Evolutionary conservation across 176 grass and related monocot species (phyloP).

Genomic region (Eleusine coracana): DNA sequence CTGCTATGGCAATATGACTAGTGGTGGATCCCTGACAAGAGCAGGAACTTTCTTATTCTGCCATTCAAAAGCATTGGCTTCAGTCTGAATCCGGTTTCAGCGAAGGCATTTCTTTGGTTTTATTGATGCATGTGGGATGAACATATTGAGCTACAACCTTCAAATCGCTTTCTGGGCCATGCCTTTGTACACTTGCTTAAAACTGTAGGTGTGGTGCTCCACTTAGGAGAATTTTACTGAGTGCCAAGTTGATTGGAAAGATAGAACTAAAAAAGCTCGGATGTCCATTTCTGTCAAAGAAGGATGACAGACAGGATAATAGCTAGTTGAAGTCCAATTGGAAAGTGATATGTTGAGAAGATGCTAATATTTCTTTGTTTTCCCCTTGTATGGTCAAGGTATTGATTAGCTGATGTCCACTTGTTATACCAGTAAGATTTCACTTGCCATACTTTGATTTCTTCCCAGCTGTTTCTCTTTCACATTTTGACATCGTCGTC

Average conservation of each 20-base stretch:
- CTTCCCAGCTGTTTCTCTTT: not conserved
- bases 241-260: constrained; percentile 39
- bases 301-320: not conserved
- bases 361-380: not conserved
- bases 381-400: not conserved
- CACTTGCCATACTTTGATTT: not conserved
- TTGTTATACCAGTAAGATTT: not conserved
- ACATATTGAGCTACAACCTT: constrained; percentile 39
- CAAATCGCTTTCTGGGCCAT: constrained; percentile 23
- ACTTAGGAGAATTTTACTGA: constrained; percentile 33
- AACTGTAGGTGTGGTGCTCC: constrained; percentile 1
- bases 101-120: constrained; percentile 7
- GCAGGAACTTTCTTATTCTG: not conserved
- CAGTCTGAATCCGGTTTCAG: constrained; percentile 12
- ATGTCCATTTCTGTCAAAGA: constrained; percentile 37
- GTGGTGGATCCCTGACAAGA: not conserved
- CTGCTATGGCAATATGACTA: not conserved
- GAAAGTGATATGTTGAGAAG: constrained; percentile 19
- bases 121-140: constrained; percentile 20
- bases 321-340: constrained; percentile 17
- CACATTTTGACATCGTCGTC: not conserved
- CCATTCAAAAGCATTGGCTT: not conserved
- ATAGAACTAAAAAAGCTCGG: not conserved
- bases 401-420: not conserved
- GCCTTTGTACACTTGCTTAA: constrained; percentile 1